A percentile compares a stretch with the other conserved stretches of the same genome.
phyloP scores from a whole-genome alignment of 2,329 filamentous ascomycete genomes.

The Penicillium sp. region DNA sequence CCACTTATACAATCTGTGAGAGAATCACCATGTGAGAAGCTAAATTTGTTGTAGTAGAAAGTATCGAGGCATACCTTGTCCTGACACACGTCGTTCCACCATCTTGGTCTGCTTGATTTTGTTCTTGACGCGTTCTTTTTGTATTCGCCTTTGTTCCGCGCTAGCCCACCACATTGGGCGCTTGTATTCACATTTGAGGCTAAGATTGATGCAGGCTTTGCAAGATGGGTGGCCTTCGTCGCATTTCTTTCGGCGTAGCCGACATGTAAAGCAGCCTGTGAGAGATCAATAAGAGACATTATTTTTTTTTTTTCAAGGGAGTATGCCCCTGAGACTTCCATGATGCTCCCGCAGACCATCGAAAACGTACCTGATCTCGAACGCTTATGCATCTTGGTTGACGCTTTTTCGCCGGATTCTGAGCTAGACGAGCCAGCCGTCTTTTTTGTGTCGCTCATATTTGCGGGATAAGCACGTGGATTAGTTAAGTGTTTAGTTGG shows the following conservation, averaged over 20 bases:
- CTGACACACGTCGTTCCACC: conserved; percentile 68
- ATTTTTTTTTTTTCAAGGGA: no score
- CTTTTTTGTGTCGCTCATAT: neutral
- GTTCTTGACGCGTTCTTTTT: conserved; percentile 95
- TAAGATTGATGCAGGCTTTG: conserved; percentile 63
- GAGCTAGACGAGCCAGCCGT: neutral
- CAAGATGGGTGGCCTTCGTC: conserved; percentile 61
- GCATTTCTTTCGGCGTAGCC: conserved; percentile 63
- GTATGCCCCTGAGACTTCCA: no score
- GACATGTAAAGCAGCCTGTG: conserved; percentile 61
- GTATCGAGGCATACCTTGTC: conserved; percentile 26
- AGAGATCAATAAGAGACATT: no score
- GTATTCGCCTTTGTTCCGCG: conserved; percentile 72
- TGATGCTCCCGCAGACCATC: no score
- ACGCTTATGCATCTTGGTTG: neutral
- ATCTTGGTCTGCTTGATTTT: conserved; percentile 97
- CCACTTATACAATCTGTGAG: no score
- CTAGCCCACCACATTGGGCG: conserved; percentile 96
- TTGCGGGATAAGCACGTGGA: neutral
- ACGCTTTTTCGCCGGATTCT: neutral
- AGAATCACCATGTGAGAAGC: no score
- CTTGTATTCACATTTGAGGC: conserved; percentile 91
- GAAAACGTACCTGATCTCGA: neutral
- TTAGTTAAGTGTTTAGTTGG: neutral
- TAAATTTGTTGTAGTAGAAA: no score